These are phyloP conservation scores for Trapa incisa DNA, from an alignment of 345 rosid genomes.

Conservation along the genomic window DNA sequence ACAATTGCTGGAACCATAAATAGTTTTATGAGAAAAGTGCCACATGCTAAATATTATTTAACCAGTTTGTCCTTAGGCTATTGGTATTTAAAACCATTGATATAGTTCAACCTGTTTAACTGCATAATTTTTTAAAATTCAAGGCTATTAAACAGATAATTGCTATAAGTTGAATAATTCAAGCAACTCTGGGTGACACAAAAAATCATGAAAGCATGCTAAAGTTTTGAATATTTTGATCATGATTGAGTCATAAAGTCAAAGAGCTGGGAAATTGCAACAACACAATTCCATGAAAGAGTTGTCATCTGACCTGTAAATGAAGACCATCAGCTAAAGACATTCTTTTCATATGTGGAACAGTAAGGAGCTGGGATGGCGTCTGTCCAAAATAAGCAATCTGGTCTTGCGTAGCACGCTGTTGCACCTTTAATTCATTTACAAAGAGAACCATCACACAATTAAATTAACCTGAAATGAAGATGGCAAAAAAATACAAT, in stretches of 20 bases:
- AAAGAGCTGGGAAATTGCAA: neutral
- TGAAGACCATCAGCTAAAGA: slow-evolving; percentile 75
- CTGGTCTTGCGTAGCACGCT: slow-evolving; percentile 90
- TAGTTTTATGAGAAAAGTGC: too few species aligned
- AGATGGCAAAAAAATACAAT: slow-evolving; percentile 10
- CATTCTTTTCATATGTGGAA: slow-evolving; percentile 77
- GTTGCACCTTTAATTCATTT: slow-evolving; percentile 55
- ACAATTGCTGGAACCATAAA: too few species aligned
- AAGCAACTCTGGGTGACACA: neutral
- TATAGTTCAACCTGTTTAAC: too few species aligned
- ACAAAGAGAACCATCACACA: slow-evolving; percentile 11
- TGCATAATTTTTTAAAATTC: too few species aligned
- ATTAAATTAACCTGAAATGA: slow-evolving; percentile 6
- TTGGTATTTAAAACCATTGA: too few species aligned
- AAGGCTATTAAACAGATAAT: neutral
- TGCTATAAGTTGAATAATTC: neutral
- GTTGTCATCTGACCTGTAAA: slow-evolving; percentile 47
- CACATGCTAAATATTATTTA: too few species aligned
- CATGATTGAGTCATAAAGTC: neutral
- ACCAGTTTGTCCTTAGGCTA: too few species aligned
- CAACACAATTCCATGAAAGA: neutral
- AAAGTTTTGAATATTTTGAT: neutral
- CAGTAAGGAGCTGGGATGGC: slow-evolving; percentile 84
- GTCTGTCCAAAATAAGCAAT: slow-evolving; percentile 99
- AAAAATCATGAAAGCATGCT: too few species aligned